These are phyloP conservation scores for Claviceps pusilla DNA, from an alignment of 2,329 filamentous ascomycete genomes.

Conservation along the genomic window DNA sequence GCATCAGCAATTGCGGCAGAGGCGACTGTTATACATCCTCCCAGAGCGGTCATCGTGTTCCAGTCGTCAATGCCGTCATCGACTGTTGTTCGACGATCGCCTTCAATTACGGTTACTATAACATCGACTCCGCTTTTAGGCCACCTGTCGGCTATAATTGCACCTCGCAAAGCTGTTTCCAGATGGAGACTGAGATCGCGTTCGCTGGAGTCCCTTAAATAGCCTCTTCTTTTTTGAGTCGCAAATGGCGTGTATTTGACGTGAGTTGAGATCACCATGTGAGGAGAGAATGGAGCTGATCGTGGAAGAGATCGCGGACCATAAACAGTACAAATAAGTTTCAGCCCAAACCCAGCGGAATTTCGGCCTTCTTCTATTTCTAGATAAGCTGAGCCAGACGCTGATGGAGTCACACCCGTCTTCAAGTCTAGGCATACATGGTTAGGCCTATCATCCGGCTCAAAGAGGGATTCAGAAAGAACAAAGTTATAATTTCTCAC, in stretches of 20 bases:
- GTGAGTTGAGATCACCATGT: slow-evolving; percentile 79
- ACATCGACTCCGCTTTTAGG: slow-evolving; percentile 98
- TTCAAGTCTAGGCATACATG: slow-evolving; percentile 52
- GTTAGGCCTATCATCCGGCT: neutral
- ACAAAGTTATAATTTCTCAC: slow-evolving; percentile 8
- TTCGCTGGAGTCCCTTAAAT: slow-evolving; percentile 72
- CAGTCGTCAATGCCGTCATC: slow-evolving; percentile 49
- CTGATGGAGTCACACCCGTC: slow-evolving; percentile 82
- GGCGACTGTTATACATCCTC: slow-evolving; percentile 84
- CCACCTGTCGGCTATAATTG: slow-evolving; percentile 86
- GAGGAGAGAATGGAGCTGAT: slow-evolving; percentile 81
- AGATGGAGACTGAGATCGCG: slow-evolving; percentile 82
- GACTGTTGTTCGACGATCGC: slow-evolving; percentile 44
- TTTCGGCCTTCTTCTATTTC: slow-evolving; percentile 42
- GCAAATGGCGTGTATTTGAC: slow-evolving; percentile 97
- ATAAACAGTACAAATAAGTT: slow-evolving; percentile 85
- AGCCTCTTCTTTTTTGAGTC: slow-evolving; percentile 64
- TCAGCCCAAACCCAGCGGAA: slow-evolving; percentile 51
- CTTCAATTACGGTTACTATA: slow-evolving; percentile 82
- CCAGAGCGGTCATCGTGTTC: slow-evolving; percentile 82
- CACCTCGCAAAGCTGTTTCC: slow-evolving; percentile 76
- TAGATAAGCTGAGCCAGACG: slow-evolving; percentile 82
- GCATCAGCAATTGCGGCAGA: slow-evolving; percentile 88
- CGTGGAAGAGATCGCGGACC: slow-evolving; percentile 81
- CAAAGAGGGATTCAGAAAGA: neutral